Conservation (phyloP, 768 basidiomycete species). For the Ramaria rubella region DNA sequence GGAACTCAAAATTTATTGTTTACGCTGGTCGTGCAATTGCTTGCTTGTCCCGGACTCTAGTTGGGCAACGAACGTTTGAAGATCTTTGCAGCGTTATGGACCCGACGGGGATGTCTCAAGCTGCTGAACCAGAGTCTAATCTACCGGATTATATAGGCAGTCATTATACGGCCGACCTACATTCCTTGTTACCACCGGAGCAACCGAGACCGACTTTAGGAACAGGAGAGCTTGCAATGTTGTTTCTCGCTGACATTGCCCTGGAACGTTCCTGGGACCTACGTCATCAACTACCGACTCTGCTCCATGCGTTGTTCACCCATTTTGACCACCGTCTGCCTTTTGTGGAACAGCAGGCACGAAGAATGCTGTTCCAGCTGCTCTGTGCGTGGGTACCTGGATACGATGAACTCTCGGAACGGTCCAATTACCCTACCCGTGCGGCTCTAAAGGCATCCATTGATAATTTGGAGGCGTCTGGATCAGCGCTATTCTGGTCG, state of each 20-base stretch:
- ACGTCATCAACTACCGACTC: slow-evolving; percentile 56
- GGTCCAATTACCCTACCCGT: slow-evolving; percentile 40
- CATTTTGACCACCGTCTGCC: slow-evolving; percentile 74
- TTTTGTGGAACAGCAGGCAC: slow-evolving; percentile 65
- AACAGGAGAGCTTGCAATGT: slow-evolving; percentile 81
- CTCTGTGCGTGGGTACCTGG: slow-evolving; percentile 77
- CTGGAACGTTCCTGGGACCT: slow-evolving; percentile 74
- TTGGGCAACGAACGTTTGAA: slow-evolving; percentile 68
- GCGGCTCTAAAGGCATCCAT: slow-evolving; percentile 46
- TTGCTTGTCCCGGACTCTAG: slow-evolving; percentile 70
- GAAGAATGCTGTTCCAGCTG: slow-evolving; percentile 77
- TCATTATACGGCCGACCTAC: slow-evolving; percentile 67
- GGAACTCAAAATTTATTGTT: slow-evolving; percentile 67
- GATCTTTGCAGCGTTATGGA: slow-evolving; percentile 83
- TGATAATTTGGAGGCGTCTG: slow-evolving; percentile 50
- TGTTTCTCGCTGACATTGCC: slow-evolving; percentile 74
- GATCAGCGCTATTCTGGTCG: slow-evolving; percentile 57
- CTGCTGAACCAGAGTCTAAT: slow-evolving; percentile 49
- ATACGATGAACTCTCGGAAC: slow-evolving; percentile 66
- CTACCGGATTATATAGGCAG: slow-evolving; percentile 57
- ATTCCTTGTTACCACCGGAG: slow-evolving; percentile 61
- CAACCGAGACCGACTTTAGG: slow-evolving; percentile 66
- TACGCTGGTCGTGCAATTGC: slow-evolving; percentile 80
- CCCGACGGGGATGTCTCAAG: slow-evolving; percentile 77
- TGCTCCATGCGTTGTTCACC: slow-evolving; percentile 74